Evolutionary conservation across 2,329 filamentous ascomycete species (phyloP).

Genomic region (Oidium heveae): DNA sequence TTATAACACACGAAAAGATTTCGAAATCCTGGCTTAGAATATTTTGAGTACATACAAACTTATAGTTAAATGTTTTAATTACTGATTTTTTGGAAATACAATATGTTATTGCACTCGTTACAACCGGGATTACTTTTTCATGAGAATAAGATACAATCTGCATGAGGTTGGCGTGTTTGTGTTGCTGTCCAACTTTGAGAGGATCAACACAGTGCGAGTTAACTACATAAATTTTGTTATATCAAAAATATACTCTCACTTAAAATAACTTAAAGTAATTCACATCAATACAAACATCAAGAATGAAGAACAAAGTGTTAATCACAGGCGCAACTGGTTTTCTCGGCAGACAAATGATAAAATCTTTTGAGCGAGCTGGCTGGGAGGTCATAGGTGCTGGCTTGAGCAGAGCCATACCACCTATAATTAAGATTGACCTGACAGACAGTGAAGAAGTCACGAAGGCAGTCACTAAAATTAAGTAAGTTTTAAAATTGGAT

Average conservation of each 20-base stretch:
- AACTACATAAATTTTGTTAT: too few relatives aligned
- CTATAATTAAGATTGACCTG: slow-evolving; percentile 24
- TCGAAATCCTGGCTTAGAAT: too few relatives aligned
- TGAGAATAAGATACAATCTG: too few relatives aligned
- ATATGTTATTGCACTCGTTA: too few relatives aligned
- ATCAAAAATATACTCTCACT: slow-evolving; percentile 22
- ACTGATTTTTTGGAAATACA: too few relatives aligned
- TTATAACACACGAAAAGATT: too few relatives aligned
- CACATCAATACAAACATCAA: slow-evolving; percentile 22
- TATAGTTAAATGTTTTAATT: too few relatives aligned
- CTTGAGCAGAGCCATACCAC: slow-evolving; percentile 45
- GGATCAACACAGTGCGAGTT: too few relatives aligned
- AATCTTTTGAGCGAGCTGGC: slow-evolving; percentile 36
- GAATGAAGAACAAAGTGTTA: slow-evolving; percentile 28
- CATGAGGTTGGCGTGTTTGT: too few relatives aligned
- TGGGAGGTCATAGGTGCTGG: slow-evolving; percentile 55
- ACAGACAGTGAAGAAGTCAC: slow-evolving; percentile 18
- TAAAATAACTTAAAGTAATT: slow-evolving; percentile 19
- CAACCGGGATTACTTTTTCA: too few relatives aligned
- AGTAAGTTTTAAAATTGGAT: slow-evolving; percentile 19
- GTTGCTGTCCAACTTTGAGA: too few relatives aligned
- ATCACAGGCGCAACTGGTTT: slow-evolving; percentile 70
- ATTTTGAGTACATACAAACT: too few relatives aligned
- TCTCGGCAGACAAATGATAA: slow-evolving; percentile 53
- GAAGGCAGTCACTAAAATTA: slow-evolving; percentile 24